Base-by-base conservation (phyloP, 345 rosid genomes). In the Gossypium raimondii region DNA sequence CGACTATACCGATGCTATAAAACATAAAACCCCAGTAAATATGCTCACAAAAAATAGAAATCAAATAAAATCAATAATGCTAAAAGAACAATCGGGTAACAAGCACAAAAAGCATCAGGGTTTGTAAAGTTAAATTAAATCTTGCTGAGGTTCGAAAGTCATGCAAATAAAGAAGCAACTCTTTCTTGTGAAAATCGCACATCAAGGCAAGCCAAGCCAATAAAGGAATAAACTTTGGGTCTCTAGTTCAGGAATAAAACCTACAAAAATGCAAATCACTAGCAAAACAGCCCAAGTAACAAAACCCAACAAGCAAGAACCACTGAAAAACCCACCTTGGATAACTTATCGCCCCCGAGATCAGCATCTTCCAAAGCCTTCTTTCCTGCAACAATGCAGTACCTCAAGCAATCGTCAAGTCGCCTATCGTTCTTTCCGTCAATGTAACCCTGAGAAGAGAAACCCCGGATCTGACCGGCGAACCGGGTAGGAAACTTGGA, bases 381-480 rank as follows among this genome's bases (percentile, higher is more conserved):
- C 86, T 92, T 96, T 2, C 93, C 98, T 1, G 98, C 99, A 43
- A 96, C 99, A 87, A 96, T 87, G 91, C 98, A 87, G 82, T 96
- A 96, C 85, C 97, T 86, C 90, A 93, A 86, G 82, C 94, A 92
- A 86, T 96, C 97, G 73, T 96, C 99, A 60, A 93, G 94, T 61
- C 99, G 73, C 80, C 99, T 80, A 78, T 96, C 98, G 69, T 93
- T 96, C 87, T 96, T 96, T 38, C 97, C 97, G 75, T 93, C 98
- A 75, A 96, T 92, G 81, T 89, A 90, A 3, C 97, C 99, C 75
- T 87, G 77, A 0, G 97, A 82, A 72, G 43, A 77, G 84, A 96
- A 93, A 72, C 99, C 98, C 45, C 92, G 90, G 86, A 96, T 92
- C 97, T 96, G 99, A 22, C 98, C 99, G 5, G 86, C 99, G 85